Base-by-base conservation (phyloP, 768 basidiomycete species). In the Tephrocybe sp. region DNA sequence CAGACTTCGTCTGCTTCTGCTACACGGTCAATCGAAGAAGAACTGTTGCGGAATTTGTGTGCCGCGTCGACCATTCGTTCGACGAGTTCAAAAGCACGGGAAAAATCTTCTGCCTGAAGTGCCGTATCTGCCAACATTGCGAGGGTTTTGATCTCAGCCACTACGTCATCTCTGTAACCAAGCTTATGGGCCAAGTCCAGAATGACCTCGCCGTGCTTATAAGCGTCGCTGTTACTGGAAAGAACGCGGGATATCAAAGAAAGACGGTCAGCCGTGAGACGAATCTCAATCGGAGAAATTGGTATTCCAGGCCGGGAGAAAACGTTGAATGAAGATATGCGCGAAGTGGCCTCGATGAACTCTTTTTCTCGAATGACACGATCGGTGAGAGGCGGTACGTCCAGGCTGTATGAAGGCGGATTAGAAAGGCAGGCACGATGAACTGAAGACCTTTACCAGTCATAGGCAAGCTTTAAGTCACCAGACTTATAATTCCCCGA, bases 311-410 rank as follows among this genome's bases (percentile, higher is more conserved):
- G 80, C 5, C 82, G 76, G 19, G 92, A 84, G 64, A 76, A 75
- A 52, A 96, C 77, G 50, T 91, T 89, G 76, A 92, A 99, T 3
- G 96, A 92, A n/a, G 87, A 83, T 9, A 99, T 84, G 2, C 92
- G 86, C 21, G 93, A 96, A 1, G 97, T 99, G 1, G 97, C 97
- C 71, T 98, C 95, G 54, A 99, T 97, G 67, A 98, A 99, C 47
- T 92, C 88, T 48, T 85, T 87, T 64, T 98, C 92, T 51, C 71
- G 74, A 12, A 66, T 57, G 47, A 95, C 75, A 0, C 72, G 74
- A 15, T 83, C 78, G 0, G 92, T 86, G 4, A 74, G 67, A 5
- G 72, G 73, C 1, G 89, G 84, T 11, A 98, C 89, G 42, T 84
- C 74, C 46, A 98, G 75, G 60, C 96, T 98, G 60, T 5, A 50